These are phyloP conservation scores for Hanseniaspora clermontiae DNA, from an alignment of 805 yeast species.

Conservation along the genomic window DNA sequence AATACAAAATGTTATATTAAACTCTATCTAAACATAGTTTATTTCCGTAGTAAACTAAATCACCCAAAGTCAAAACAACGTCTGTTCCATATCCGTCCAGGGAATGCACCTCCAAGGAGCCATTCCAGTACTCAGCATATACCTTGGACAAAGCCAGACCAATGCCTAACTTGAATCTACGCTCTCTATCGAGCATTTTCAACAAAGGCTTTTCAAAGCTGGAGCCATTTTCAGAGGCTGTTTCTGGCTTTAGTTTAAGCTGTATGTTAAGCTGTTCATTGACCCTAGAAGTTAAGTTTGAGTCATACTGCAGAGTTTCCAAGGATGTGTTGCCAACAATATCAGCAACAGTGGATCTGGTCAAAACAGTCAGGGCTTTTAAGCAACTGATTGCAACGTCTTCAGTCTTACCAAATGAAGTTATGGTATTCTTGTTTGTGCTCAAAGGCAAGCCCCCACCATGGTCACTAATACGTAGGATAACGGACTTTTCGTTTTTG, in stretches of 20 bases:
- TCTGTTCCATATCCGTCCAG: constrained; percentile 89
- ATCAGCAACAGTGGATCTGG: constrained; percentile 13
- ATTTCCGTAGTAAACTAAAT: constrained; percentile 57
- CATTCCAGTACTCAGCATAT: constrained; percentile 95
- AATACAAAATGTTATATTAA: constrained; percentile 33
- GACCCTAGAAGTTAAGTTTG: background rate
- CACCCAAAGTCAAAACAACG: constrained; percentile 64
- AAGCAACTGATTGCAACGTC: constrained; percentile 46
- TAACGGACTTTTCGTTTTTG: constrained; percentile 50
- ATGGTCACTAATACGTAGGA: constrained; percentile 71
- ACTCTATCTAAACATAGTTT: constrained; percentile 64
- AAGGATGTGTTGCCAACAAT: constrained; percentile 31
- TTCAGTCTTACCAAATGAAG: constrained; percentile 78
- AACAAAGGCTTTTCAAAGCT: constrained; percentile 38
- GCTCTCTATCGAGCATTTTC: constrained; percentile 57
- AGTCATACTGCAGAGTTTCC: constrained; percentile 11
- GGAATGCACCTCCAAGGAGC: constrained; percentile 67
- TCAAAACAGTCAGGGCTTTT: background rate
- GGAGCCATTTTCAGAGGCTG: constrained; percentile 20
- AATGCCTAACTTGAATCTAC: constrained; percentile 64
- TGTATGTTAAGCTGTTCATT: constrained; percentile 7
- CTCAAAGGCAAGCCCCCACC: constrained; percentile 75
- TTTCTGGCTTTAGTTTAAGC: background rate
- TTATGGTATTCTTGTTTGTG: constrained; percentile 41
- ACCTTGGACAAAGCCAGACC: constrained; percentile 89